Percentiles rank a stretch among this genome's conserved stretches.
phyloP scores from a whole-genome alignment of 75 land plant genomes.

The Picea sitchensis region DNA sequence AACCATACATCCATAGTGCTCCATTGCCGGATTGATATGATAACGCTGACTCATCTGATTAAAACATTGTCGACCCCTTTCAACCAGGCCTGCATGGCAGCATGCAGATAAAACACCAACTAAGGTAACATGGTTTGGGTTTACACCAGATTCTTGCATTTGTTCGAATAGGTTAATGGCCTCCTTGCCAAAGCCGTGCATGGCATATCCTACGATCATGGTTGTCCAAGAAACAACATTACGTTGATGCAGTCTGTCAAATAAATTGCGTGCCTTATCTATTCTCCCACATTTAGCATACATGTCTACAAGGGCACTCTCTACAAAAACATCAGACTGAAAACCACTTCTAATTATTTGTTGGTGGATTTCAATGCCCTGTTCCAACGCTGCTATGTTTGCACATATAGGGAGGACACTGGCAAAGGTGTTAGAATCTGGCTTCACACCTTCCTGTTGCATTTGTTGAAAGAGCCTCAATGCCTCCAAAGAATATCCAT shows the following conservation, averaged over 20 bases:
- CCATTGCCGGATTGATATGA: slow-evolving; percentile 13
- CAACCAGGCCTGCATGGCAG: slow-evolving; percentile 62
- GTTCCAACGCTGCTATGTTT: slow-evolving; percentile 21
- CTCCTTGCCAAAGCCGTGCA: slow-evolving; percentile 45
- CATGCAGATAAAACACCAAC: slow-evolving; percentile 54
- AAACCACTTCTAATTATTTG: slow-evolving; percentile 36
- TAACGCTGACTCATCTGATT: slow-evolving; percentile 28
- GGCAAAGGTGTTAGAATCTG: slow-evolving; percentile 43
- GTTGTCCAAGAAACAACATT: slow-evolving; percentile 60
- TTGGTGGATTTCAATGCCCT: slow-evolving; percentile 53
- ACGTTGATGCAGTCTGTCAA: slow-evolving; percentile 35
- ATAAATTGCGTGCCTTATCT: slow-evolving; percentile 38
- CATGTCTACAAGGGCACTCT: slow-evolving; percentile 66
- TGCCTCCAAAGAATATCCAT: slow-evolving; percentile 46
- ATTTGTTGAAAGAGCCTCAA: slow-evolving; percentile 38
- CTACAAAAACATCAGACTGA: slow-evolving; percentile 37
- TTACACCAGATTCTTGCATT: slow-evolving; percentile 35
- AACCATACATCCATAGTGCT: slow-evolving; percentile 17
- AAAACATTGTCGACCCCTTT: slow-evolving; percentile 51
- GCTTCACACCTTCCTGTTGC: slow-evolving; percentile 15
- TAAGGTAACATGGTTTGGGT: slow-evolving; percentile 50
- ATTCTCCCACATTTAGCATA: slow-evolving; percentile 66
- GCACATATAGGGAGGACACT: slow-evolving; percentile 53
- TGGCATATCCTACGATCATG: slow-evolving; percentile 59
- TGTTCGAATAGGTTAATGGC: slow-evolving; percentile 35